These are phyloP conservation scores for Plasmodium ovale DNA, from an alignment of 169 alveolate species.

Conservation along the genomic window DNA sequence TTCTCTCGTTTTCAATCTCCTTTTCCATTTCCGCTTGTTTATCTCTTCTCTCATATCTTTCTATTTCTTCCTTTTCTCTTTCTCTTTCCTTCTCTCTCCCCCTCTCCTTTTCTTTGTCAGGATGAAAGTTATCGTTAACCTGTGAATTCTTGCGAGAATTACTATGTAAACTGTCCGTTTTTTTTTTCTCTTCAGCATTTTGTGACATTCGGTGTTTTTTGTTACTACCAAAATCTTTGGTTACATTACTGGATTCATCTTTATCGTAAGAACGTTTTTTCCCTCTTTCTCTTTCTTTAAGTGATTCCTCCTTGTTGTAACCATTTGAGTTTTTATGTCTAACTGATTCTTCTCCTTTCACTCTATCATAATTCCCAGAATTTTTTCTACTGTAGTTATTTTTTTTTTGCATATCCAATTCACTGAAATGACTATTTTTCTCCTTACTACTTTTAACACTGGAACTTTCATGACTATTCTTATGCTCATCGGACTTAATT, in stretches of 20 bases:
- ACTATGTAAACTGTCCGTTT: constrained; percentile 1
- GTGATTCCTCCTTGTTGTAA: constrained; percentile 4
- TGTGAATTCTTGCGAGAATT: not conserved
- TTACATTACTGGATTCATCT: not conserved
- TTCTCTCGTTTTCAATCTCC: not conserved
- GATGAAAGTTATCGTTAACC: not conserved
- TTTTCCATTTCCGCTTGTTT: not conserved
- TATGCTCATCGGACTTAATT: not conserved
- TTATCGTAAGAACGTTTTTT: not conserved
- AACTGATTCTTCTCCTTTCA: not conserved
- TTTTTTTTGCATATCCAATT: not conserved
- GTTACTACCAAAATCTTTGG: not conserved
- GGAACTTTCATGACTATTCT: not conserved
- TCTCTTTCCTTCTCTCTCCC: constrained; percentile 1
- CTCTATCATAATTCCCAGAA: constrained; percentile 1
- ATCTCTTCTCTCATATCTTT: not conserved
- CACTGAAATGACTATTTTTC: not conserved
- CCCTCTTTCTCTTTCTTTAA: constrained; percentile 3
- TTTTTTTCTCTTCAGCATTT: not conserved
- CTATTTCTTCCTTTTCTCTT: not conserved
- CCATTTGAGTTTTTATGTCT: constrained; percentile 13
- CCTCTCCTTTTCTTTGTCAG: constrained; percentile 15
- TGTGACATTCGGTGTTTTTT: not conserved
- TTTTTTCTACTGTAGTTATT: not conserved
- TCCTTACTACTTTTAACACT: not conserved